Evolutionary conservation across 2,329 filamentous ascomycete species (phyloP), one percentile per base, ranked within the genome.

Genomic region (Penicillium sp.): DNA sequence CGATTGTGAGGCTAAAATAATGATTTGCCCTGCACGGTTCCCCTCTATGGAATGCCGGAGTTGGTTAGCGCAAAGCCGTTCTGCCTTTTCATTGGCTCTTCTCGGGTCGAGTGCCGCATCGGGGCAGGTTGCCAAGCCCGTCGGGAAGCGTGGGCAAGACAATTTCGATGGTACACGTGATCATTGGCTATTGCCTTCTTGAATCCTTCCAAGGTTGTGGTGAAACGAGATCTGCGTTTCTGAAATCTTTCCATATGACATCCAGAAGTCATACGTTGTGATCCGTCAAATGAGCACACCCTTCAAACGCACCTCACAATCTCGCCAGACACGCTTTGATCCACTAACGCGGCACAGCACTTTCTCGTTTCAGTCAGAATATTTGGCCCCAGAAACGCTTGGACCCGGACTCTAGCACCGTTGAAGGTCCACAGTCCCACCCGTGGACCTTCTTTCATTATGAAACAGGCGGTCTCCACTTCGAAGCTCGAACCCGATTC

Each of bases 401-500:
- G 34, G 53, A 24, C 47, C 43, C 14, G 29, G 44, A 11, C 45
- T 37, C 6, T 18, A 16, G 9, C n/a, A 9, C 32, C 16, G 31
- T 34, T 20, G 26, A 16, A 29, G 53, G 40, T 29, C 47, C 47
- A 45, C 39, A 32, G 24, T 53, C 35, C 43, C 43, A 47, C 35
- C n/a, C n/a, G n/a, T n/a, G n/a, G n/a, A n/a, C n/a, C 6, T 35
- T 22, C 10, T 13, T 26, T 32, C 16, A 40, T 40, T 6, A 34
- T 45, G 53, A 55, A 55, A 55, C 53, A 39, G 32, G 11, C 16
- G 7, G 38, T 49, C 18, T 44, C 53, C 53, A 55, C 47, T 34
- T 31, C 34, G 16, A 53, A 43, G 31, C 20, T 35, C 26, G 13
- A n/a, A 11, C 26, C n/a, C 3, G 13, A 26, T 26, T 26, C 7